Percentiles rank a stretch among this genome's conserved stretches.
Conservation (phyloP, 2,329 filamentous ascomycete genomes). For the Talaromyces sp. region DNA sequence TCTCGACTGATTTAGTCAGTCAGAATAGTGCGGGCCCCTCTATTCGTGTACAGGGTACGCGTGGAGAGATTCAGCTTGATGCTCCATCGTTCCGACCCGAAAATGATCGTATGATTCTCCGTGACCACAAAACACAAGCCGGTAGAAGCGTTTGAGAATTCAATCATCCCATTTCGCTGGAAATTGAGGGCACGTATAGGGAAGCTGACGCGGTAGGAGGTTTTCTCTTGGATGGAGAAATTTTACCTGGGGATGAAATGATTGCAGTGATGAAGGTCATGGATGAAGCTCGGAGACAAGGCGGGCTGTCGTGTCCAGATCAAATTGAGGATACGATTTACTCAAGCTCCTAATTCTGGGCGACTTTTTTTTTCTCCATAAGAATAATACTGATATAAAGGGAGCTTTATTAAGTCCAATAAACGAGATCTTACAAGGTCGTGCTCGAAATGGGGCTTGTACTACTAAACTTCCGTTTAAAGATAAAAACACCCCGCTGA, state of each 20-base stretch:
- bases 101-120: constrained; percentile 53
- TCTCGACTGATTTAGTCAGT: constrained; percentile 60
- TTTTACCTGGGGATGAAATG: constrained; percentile 71
- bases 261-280: constrained; percentile 79
- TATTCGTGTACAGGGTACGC: constrained; percentile 77
- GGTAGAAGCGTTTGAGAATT: constrained; percentile 34
- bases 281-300: constrained; percentile 65
- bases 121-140: background rate
- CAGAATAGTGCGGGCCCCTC: constrained; percentile 61
- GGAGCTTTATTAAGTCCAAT: background rate
- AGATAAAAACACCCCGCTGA: background rate
- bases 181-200: constrained; percentile 83
- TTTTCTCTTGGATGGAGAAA: constrained; percentile 70
- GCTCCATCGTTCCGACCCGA: constrained; percentile 68
- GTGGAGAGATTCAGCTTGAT: constrained; percentile 77
- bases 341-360: background rate
- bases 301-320: constrained; percentile 60
- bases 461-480: background rate
- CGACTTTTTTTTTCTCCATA: background rate
- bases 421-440: background rate
- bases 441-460: background rate
- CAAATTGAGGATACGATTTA: constrained; percentile 55
- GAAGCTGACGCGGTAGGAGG: constrained; percentile 76
- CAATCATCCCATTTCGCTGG: constrained; percentile 48
- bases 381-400: background rate